Conservation (phyloP, 192 early-diverging fungal species). For the Entomortierella parvispora region DNA sequence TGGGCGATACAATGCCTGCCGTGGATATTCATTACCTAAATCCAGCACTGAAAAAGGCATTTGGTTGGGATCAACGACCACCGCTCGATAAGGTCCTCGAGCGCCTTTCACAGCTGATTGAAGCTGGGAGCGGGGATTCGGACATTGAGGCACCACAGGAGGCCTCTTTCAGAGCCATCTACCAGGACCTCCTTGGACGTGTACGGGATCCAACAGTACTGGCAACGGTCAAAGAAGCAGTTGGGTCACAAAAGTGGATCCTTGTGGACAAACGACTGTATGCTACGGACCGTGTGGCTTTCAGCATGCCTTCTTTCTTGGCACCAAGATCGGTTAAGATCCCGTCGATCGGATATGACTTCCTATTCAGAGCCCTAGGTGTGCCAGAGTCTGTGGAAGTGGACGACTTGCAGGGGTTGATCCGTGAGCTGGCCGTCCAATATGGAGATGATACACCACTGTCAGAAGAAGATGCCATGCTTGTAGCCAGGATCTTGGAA, state of each 20-base stretch:
- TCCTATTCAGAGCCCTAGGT: constrained; percentile 18
- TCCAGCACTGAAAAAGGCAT: background rate
- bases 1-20: constrained; percentile 15
- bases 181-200: background rate
- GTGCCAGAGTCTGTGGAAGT: constrained; percentile 2
- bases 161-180: background rate
- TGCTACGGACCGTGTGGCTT: constrained; percentile 4
- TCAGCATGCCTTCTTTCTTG: constrained; percentile 11
- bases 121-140: background rate
- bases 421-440: background rate
- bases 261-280: constrained; percentile 7
- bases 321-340: constrained; percentile 16
- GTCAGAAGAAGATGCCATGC: constrained; percentile 3
- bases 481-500: constrained; percentile 5
- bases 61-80: constrained; percentile 34
- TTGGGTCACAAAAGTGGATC: constrained; percentile 9
- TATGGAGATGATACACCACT: constrained; percentile 2
- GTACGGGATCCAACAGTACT: background rate
- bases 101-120: constrained; percentile 5
- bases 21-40: background rate
- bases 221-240: background rate
- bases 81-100: constrained; percentile 30
- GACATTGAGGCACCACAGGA: background rate
- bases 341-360: background rate
- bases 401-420: constrained; percentile 8